Conservation (phyloP, 1,139 yeast genomes). For the Candida sp. region DNA sequence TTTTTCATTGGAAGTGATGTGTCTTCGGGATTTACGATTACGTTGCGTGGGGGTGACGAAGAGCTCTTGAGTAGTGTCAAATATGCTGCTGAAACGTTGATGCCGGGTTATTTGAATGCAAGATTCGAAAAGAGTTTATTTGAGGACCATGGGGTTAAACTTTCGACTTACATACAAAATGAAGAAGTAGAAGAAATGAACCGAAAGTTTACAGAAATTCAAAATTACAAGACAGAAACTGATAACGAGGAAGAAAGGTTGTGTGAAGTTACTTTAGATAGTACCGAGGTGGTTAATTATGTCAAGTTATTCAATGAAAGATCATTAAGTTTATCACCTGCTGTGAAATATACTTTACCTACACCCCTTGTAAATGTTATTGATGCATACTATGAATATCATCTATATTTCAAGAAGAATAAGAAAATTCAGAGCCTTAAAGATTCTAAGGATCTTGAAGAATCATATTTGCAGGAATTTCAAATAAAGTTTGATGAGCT, state of each 20-base stretch:
- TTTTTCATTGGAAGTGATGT: conserved; percentile 76
- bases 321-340: conserved; percentile 70
- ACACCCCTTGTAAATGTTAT: conserved; percentile 55
- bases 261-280: conserved; percentile 20
- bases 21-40: conserved; percentile 76
- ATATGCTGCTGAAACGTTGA: conserved; percentile 75
- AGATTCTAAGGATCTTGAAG: conserved; percentile 17
- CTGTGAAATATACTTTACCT: conserved; percentile 68
- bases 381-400: conserved; percentile 46
- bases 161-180: conserved; percentile 30
- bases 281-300: conserved; percentile 41
- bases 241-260: conserved; percentile 5
- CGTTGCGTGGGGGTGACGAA: conserved; percentile 72
- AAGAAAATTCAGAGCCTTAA: conserved; percentile 18
- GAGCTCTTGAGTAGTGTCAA: conserved; percentile 65
- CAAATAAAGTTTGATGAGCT: conserved; percentile 23
- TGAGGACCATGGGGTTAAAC: conserved; percentile 55
- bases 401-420: conserved; percentile 25
- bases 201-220: conserved; percentile 7
- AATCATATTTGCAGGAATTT: conserved; percentile 22
- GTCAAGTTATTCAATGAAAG: conserved; percentile 48
- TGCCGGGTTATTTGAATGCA: conserved; percentile 72
- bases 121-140: conserved; percentile 80
- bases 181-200: conserved; percentile 10
- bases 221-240: conserved; percentile 2